Conservation (phyloP, 495 filamentous ascomycete species). For the Cercophora samala region DNA sequence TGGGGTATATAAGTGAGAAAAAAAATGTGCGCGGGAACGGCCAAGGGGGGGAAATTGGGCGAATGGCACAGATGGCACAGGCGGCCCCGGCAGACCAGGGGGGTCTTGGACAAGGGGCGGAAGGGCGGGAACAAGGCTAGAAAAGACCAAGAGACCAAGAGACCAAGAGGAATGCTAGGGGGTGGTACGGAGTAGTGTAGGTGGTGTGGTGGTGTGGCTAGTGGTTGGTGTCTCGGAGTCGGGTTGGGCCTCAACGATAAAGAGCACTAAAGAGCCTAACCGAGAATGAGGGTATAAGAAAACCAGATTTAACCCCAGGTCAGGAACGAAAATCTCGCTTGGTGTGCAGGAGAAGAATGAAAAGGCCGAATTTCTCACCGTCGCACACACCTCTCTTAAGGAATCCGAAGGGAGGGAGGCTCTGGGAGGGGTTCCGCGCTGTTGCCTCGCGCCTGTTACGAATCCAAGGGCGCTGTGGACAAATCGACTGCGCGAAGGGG, state of each 20-base stretch:
- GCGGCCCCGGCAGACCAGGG: constrained; percentile 13
- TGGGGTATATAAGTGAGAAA: constrained; percentile 30
- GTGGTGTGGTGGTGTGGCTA: constrained; percentile 13
- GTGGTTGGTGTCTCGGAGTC: constrained; percentile 10
- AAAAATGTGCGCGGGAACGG: constrained; percentile 28
- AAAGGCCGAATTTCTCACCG: neutral
- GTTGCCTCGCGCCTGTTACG: neutral
- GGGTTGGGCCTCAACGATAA: constrained; percentile 36
- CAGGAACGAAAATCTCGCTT: constrained; percentile 30
- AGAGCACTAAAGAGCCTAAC: constrained; percentile 15
- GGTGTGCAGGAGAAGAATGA: constrained; percentile 14
- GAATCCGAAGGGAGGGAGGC: neutral
- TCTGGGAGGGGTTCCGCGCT: neutral
- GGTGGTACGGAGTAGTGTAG: too few species aligned
- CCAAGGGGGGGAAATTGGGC: constrained; percentile 31
- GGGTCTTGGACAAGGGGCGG: neutral
- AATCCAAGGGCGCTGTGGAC: neutral
- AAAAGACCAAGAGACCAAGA: constrained; percentile 9
- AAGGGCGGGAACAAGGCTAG: constrained; percentile 27
- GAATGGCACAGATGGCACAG: constrained; percentile 28
- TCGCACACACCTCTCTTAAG: neutral
- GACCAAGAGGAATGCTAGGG: constrained; percentile 22
- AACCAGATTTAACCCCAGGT: constrained; percentile 23
- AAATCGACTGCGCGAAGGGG: neutral
- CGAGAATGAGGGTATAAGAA: constrained; percentile 21